Base-by-base conservation (phyloP, 169 alveolate genomes). In the Eimeria falciformis region DNA sequence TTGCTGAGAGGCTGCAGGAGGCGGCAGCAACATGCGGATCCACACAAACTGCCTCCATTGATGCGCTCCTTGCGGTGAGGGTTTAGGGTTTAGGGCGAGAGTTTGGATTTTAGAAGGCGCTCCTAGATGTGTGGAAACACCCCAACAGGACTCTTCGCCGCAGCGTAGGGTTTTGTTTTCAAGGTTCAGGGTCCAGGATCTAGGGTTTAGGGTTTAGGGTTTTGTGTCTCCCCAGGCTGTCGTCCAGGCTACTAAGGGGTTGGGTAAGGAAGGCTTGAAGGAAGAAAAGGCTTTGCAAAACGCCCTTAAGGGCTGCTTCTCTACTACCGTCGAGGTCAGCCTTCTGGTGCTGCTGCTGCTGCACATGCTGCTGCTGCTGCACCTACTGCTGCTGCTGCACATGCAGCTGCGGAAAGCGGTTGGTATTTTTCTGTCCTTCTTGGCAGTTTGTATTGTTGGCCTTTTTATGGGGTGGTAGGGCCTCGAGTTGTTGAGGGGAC, bases 1-100 rank as follows among this genome's bases (percentile, higher is more conserved):
- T 86, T 18, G 86, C 56, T 12, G 84, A 25, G 78, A 62, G 86
- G 5, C 45, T 86, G 66, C 43, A 37, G 62, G 90, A 82, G 25
- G 62, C 90, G 25, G 14, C 43, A 7, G 90, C 58, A 2, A 25
- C 5, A 4, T 55, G 90, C 56, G 90, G 90, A 18, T 25, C 45
- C 37, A 55, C 73, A 9, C 11, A 2, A 9, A 62, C 0, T 14
- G 37, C 73, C 37, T 62, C 73, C n/a, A n/a, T 29, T 14, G 73
- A 62, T n/a, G 73, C 73, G 11, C 73, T 62, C n/a, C 0, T 62
- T 18, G 73, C 12, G 73, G 73, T 62, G 73, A 62, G 73, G 17
- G 11, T n/a, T n/a, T n/a, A n/a, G n/a, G n/a, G n/a, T n/a, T n/a
- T n/a, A n/a, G n/a, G n/a, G n/a, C n/a, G 12, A 62, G 73, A 62